phyloP scores from a whole-genome alignment of 179 eudicot species.

The Beta lomatogona region DNA sequence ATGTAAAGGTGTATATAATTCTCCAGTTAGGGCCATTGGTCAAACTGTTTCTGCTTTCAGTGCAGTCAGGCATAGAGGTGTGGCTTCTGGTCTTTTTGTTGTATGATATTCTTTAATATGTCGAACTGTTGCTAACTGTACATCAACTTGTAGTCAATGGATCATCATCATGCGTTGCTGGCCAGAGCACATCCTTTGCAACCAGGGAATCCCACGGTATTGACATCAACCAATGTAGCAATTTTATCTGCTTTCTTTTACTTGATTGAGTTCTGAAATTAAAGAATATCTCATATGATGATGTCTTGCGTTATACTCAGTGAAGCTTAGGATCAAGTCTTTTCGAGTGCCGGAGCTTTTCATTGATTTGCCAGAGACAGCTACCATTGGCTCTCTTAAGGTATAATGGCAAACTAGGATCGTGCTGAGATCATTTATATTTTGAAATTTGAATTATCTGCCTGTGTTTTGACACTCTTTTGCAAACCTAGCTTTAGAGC shows the following conservation, averaged over 20 bases:
- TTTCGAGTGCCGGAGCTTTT: constrained; percentile 83
- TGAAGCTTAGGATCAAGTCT: constrained; percentile 85
- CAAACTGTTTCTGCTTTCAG: constrained; percentile 34
- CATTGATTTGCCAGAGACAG: constrained; percentile 77
- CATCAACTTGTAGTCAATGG: constrained; percentile 51
- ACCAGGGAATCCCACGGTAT: constrained; percentile 75
- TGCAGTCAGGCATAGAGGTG: constrained; percentile 55
- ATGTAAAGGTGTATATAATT: constrained; percentile 42
- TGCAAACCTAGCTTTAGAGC: not conserved
- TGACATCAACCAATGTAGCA: constrained; percentile 37
- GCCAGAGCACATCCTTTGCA: constrained; percentile 46
- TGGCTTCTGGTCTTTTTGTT: constrained; percentile 25
- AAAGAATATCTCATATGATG: constrained; percentile 37
- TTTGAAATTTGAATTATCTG: not conserved
- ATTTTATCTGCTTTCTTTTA: constrained; percentile 18
- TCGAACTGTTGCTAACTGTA: constrained; percentile 26
- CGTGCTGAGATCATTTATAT: not conserved
- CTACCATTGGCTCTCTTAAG: constrained; percentile 85
- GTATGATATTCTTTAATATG: constrained; percentile 14
- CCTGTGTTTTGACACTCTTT: not conserved
- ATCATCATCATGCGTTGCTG: constrained; percentile 42
- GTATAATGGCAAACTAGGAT: constrained; percentile 29
- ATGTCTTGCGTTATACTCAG: constrained; percentile 54
- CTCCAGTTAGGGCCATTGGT: constrained; percentile 39
- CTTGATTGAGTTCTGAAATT: constrained; percentile 35